These are phyloP conservation scores for Allomyces javanicus DNA, from an alignment of 192 early-diverging fungal species.

Conservation along the genomic window DNA sequence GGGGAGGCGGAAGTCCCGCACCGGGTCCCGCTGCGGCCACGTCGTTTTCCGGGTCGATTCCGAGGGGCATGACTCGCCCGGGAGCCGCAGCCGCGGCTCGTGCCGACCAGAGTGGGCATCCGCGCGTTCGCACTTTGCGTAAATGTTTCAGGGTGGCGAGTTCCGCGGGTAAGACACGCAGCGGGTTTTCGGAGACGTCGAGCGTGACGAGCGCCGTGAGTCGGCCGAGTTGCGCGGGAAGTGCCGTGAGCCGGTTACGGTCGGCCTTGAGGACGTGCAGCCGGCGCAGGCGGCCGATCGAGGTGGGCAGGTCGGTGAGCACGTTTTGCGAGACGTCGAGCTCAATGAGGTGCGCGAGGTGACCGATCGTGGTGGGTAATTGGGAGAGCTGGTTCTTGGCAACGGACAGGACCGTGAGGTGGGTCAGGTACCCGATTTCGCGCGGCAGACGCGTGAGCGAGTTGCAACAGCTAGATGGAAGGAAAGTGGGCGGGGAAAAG, in stretches of 20 bases:
- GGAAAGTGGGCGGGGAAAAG: too few species aligned
- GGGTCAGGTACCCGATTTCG: conserved; percentile 11
- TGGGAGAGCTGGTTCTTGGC: background rate
- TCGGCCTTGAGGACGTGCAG: background rate
- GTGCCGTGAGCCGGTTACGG: conserved; percentile 4
- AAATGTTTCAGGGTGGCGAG: background rate
- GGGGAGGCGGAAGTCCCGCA: too few species aligned
- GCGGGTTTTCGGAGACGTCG: conserved; percentile 3
- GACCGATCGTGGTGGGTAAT: background rate
- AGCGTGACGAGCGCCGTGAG: conserved; percentile 6
- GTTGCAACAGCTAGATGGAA: conserved; percentile 28
- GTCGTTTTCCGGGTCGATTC: too few species aligned
- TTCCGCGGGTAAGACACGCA: conserved; percentile 4
- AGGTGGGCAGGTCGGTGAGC: background rate
- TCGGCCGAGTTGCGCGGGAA: conserved; percentile 5
- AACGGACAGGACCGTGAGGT: background rate
- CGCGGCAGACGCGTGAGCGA: conserved; percentile 20
- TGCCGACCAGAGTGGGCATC: background rate
- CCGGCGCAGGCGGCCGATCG: background rate
- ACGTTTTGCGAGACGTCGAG: background rate
- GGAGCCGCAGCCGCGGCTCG: too few species aligned
- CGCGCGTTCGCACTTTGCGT: background rate
- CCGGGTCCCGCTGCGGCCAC: too few species aligned
- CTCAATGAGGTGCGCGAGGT: background rate
- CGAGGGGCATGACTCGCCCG: too few species aligned